A percentile compares a stretch with the other conserved stretches of the same genome.
These are phyloP conservation scores for Panicum miliaceum DNA, from an alignment of 176 grass and related monocot genomes.

Conservation along the genomic window DNA sequence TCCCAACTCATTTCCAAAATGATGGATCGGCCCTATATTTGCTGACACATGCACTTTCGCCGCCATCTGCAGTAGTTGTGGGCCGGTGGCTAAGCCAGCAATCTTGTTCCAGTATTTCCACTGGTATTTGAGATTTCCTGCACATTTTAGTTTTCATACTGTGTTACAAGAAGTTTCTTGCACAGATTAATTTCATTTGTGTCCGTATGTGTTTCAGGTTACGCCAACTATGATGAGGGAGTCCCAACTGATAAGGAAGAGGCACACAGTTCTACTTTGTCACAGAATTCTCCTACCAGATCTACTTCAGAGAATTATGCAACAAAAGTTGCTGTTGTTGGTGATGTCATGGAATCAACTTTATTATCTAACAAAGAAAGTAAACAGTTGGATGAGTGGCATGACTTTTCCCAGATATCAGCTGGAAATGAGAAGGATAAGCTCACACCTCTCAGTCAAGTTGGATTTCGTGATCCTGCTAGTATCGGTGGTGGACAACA, in stretches of 20 bases:
- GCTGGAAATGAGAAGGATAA: slow-evolving; percentile 68
- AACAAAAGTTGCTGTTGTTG: slow-evolving; percentile 20
- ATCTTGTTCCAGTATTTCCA: slow-evolving; percentile 32
- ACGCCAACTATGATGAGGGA: slow-evolving; percentile 29
- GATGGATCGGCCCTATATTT: slow-evolving; percentile 80
- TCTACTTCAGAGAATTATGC: slow-evolving; percentile 41
- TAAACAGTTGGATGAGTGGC: slow-evolving; percentile 35
- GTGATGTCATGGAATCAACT: slow-evolving; percentile 36
- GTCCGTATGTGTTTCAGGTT: slow-evolving; percentile 36
- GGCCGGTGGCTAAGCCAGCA: slow-evolving; percentile 60
- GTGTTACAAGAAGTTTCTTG: slow-evolving; percentile 30
- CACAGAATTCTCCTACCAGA: slow-evolving; percentile 45
- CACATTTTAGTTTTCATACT: slow-evolving; percentile 14
- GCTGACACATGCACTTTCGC: slow-evolving; percentile 69
- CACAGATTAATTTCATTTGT: slow-evolving; percentile 2
- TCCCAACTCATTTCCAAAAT: slow-evolving; percentile 93
- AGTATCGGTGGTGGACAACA: slow-evolving; percentile 76
- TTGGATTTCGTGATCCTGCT: slow-evolving; percentile 84
- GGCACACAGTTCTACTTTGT: slow-evolving; percentile 27
- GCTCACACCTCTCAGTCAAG: slow-evolving; percentile 90
- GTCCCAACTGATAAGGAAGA: slow-evolving; percentile 32
- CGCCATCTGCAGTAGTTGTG: slow-evolving; percentile 74
- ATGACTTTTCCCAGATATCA: slow-evolving; percentile 92
- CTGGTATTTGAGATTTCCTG: slow-evolving; percentile 42
- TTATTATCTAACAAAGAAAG: slow-evolving; percentile 41